Percentiles rank a stretch among this genome's conserved stretches.
Conservation (phyloP, 352 stramenopile species). For the Phytopythium delawarense region DNA sequence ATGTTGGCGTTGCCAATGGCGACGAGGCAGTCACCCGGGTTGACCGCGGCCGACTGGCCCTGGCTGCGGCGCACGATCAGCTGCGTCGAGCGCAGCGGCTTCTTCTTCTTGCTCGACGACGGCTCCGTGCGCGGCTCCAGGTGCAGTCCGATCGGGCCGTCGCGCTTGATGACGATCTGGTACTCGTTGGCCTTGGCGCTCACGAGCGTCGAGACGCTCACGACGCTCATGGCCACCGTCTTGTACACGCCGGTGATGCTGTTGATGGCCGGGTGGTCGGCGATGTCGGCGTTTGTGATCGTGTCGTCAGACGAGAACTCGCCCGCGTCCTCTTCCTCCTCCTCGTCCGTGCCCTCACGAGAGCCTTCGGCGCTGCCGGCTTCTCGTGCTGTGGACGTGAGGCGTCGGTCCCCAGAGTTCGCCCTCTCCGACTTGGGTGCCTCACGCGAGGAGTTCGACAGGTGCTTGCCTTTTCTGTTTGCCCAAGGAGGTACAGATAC, state of each 20-base stretch:
- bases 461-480: constrained; percentile 42
- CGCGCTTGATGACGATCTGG: constrained; percentile 58
- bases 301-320: constrained; percentile 69
- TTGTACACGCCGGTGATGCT: constrained; percentile 84
- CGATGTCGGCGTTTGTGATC: constrained; percentile 55
- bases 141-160: constrained; percentile 61
- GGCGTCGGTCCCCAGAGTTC: constrained; percentile 32
- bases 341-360: constrained; percentile 36
- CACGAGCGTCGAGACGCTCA: constrained; percentile 75
- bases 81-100: constrained; percentile 45
- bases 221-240: constrained; percentile 68
- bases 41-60: constrained; percentile 67
- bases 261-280: constrained; percentile 68
- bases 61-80: constrained; percentile 76
- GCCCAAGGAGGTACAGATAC: not conserved
- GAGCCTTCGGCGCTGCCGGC: constrained; percentile 34
- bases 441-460: constrained; percentile 59
- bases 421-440: constrained; percentile 54
- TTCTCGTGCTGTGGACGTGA: constrained; percentile 51
- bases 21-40: constrained; percentile 77
- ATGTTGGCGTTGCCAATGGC: constrained; percentile 81
- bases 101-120: constrained; percentile 21
- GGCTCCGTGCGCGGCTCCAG: constrained; percentile 35
- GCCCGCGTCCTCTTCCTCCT: constrained; percentile 34
- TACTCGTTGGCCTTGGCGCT: constrained; percentile 81